Percentiles rank a stretch among this genome's conserved stretches.
Evolutionary conservation across 2,329 filamentous ascomycete genomes (phyloP).

Genomic region (Colletotrichum gloeosporioides): DNA sequence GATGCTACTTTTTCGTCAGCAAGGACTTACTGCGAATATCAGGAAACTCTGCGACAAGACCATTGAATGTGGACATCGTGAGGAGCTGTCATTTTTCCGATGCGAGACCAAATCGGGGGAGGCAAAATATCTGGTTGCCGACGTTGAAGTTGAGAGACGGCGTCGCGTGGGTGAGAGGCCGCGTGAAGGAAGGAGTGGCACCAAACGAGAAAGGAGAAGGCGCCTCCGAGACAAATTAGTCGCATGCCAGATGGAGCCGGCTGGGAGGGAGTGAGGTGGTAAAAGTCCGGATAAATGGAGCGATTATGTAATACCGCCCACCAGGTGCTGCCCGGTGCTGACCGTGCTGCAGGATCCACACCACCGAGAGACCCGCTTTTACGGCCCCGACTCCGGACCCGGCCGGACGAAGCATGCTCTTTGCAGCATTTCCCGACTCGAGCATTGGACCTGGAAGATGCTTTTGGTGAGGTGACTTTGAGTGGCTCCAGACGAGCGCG

Average conservation of each 20-base stretch:
- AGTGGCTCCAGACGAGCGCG: neutral
- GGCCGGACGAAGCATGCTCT: neutral
- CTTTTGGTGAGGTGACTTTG: neutral
- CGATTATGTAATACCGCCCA: neutral
- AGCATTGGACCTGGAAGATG: rapidly evolving
- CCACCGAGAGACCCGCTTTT: neutral
- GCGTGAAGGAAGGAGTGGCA: neutral
- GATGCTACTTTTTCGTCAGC: neutral
- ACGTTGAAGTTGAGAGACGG: neutral
- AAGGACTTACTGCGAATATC: slow-evolving; percentile 68
- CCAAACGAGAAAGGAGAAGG: neutral
- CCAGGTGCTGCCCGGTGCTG: neutral
- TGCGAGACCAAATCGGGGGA: no score
- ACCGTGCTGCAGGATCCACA: neutral
- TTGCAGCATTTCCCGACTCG: neutral
- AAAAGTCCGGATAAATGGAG: neutral
- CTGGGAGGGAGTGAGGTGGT: neutral
- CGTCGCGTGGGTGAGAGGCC: neutral
- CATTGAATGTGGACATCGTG: slow-evolving; percentile 79
- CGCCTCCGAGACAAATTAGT: neutral
- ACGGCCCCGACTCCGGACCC: neutral
- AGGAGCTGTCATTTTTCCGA: neutral
- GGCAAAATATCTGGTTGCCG: neutral
- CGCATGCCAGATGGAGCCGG: neutral
- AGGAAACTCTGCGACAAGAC: slow-evolving; percentile 77